Evolutionary conservation across 148 eudicot genomes (phyloP).

Genomic region (Persicaria tinctoria): DNA sequence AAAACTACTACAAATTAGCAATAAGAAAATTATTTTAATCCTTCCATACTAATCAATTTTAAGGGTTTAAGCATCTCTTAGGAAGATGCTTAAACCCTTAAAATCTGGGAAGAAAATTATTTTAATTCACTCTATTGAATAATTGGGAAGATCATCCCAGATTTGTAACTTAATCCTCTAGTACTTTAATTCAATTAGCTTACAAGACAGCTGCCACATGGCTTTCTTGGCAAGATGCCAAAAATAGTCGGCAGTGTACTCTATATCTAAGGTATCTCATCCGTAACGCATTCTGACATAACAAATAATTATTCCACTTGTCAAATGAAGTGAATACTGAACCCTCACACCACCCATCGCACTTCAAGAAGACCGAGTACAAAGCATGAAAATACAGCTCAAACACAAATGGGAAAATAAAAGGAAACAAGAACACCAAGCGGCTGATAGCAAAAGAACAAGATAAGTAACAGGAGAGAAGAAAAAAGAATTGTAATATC

Average conservation of each 20-base stretch:
- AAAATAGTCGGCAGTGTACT: not conserved
- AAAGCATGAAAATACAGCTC: slow-evolving; percentile 5
- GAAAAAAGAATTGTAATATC: not conserved
- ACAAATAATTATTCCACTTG: slow-evolving; percentile 9
- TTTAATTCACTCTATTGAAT: not conserved
- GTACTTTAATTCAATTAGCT: not conserved
- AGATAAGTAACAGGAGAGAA: not conserved
- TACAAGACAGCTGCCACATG: not conserved
- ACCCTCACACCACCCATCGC: slow-evolving; percentile 5
- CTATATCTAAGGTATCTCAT: slow-evolving; percentile 10
- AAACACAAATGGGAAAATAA: not conserved
- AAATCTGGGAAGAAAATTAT: too few relatives aligned
- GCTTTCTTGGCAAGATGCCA: not conserved
- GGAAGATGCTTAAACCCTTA: too few relatives aligned
- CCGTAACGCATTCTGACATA: slow-evolving; percentile 6
- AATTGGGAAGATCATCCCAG: not conserved
- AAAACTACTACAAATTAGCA: not conserved
- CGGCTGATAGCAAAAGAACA: not conserved
- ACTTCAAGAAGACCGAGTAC: not conserved
- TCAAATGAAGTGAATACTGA: slow-evolving; percentile 7
- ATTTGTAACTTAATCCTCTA: not conserved
- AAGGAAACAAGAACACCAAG: not conserved
- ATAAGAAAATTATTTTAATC: not conserved
- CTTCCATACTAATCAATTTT: not conserved
- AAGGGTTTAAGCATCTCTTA: not conserved